phyloP scores from a whole-genome alignment of 352 stramenopile genomes.

The Globisporangium polare region DNA sequence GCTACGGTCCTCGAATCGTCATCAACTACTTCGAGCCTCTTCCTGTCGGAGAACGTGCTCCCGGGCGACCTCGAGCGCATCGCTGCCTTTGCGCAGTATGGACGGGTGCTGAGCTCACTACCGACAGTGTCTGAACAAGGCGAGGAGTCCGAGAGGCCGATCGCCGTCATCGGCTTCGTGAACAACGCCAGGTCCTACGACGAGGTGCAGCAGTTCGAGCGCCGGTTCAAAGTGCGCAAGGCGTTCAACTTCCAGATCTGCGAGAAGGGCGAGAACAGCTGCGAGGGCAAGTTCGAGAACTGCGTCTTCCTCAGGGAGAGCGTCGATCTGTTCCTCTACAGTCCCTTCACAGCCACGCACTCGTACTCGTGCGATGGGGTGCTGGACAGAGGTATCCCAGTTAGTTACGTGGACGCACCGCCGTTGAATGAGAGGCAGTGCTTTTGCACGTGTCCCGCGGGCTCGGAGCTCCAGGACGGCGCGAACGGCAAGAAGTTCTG shows the following conservation, averaged over 20 bases:
- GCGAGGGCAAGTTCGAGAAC: conserved; percentile 26
- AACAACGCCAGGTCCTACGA: conserved; percentile 17
- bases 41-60: conserved; percentile 3
- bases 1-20: not conserved
- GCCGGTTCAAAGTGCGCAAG: conserved; percentile 9
- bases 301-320: conserved; percentile 31
- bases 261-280: conserved; percentile 12
- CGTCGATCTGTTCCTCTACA: conserved; percentile 59
- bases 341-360: conserved; percentile 43
- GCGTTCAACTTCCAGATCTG: conserved; percentile 21
- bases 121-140: not conserved
- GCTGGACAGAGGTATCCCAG: conserved; percentile 36
- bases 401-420: conserved; percentile 35
- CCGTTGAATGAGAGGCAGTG: conserved; percentile 28
- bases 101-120: conserved; percentile 9
- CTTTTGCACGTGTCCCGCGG: conserved; percentile 51
- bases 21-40: not conserved
- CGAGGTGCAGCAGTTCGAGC: conserved; percentile 19
- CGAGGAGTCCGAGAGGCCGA: not conserved
- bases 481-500: conserved; percentile 23
- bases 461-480: conserved; percentile 23
- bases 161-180: conserved; percentile 19
- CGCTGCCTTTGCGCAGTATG: conserved; percentile 6
- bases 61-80: conserved; percentile 9
- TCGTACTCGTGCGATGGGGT: conserved; percentile 27